Evolutionary conservation across 2,329 filamentous ascomycete genomes (phyloP), one percentile per base, ranked within the genome.

Genomic region (Diaporthe citriasiana): DNA sequence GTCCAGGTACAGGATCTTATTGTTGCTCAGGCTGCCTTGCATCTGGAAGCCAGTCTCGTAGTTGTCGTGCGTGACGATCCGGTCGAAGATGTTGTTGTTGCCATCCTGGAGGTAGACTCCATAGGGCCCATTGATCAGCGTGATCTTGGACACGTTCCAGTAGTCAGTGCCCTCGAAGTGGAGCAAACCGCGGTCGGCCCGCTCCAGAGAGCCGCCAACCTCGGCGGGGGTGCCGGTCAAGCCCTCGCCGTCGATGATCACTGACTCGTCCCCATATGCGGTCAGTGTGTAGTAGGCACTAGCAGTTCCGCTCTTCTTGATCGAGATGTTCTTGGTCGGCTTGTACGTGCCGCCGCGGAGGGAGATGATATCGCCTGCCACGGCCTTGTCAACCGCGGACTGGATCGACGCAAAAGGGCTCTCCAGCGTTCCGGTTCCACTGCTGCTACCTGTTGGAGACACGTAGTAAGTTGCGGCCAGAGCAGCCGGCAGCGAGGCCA

Each of bases 361-460:
- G 57, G 84, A 83, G 50, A 87, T 86, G 9, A 80, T 84, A 72
- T 87, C 85, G 8, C 86, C 86, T 38, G 86, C 84, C 10, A 80
- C 82, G 19, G 86, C 86, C 33, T 81, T 82, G 76, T 87, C 78
- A 6, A 88, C 83, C 0, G 85, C 86, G 4, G 81, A 79, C 77
- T 88, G 86, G 30, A 88, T 87, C 1, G 85, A 87, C 13, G 82
- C 83, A 47, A 83, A 84, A 1, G 86, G 86, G 1, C 83, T 78
- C 7, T 79, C 79, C 19, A 84, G 79, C 0, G 82, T 83, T 15
- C 86, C 86, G 7, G 81, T 76, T 45, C 78, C 81, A 27, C 77
- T 81, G 30, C 83, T 84, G 51, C 79, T 82, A 19, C 86, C 86
- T 1, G 81, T 82, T 0, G 85, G 84, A 1, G 86, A 84, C 35